Conservation (phyloP, 805 yeast species). For the Pichia phayaonensis region DNA sequence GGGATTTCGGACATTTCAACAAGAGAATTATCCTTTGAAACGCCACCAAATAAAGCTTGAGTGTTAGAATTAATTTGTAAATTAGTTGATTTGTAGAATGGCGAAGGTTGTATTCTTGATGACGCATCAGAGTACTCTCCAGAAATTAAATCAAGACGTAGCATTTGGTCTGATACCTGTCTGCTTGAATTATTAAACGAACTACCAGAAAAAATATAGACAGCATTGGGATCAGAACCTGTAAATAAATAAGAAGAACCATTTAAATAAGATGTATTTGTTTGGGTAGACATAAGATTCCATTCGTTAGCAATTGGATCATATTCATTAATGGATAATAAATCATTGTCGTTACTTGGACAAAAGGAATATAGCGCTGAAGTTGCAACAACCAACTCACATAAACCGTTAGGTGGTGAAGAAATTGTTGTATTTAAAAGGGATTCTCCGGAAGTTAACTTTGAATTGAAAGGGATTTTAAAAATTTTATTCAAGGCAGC, state of each 20-base stretch:
- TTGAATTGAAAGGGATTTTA: slow-evolving; percentile 22
- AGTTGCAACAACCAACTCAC: slow-evolving; percentile 16
- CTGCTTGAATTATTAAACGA: background rate
- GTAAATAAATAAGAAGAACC: slow-evolving; percentile 38
- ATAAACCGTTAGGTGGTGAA: slow-evolving; percentile 16
- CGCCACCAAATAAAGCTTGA: slow-evolving; percentile 60
- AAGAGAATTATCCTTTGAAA: slow-evolving; percentile 50
- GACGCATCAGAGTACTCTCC: slow-evolving; percentile 32
- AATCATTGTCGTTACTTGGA: slow-evolving; percentile 4
- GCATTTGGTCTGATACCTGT: slow-evolving; percentile 33
- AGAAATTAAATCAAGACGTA: slow-evolving; percentile 35
- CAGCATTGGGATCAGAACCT: slow-evolving; percentile 28
- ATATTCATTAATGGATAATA: slow-evolving; percentile 8
- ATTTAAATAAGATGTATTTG: slow-evolving; percentile 16
- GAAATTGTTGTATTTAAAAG: slow-evolving; percentile 9
- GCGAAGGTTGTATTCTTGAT: slow-evolving; percentile 46
- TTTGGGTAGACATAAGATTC: slow-evolving; percentile 15
- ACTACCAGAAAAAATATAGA: slow-evolving; percentile 53
- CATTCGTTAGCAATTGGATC: slow-evolving; percentile 14
- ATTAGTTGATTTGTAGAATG: slow-evolving; percentile 46
- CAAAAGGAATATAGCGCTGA: slow-evolving; percentile 21
- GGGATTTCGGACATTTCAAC: slow-evolving; percentile 68
- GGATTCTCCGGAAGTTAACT: slow-evolving; percentile 18
- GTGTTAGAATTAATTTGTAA: slow-evolving; percentile 37
- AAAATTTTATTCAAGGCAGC: slow-evolving; percentile 13